Evolutionary conservation across 1,284 basidiomycete species (phyloP), one percentile per base, ranked within the genome.

Genomic region (Gymnopus androsaceus): DNA sequence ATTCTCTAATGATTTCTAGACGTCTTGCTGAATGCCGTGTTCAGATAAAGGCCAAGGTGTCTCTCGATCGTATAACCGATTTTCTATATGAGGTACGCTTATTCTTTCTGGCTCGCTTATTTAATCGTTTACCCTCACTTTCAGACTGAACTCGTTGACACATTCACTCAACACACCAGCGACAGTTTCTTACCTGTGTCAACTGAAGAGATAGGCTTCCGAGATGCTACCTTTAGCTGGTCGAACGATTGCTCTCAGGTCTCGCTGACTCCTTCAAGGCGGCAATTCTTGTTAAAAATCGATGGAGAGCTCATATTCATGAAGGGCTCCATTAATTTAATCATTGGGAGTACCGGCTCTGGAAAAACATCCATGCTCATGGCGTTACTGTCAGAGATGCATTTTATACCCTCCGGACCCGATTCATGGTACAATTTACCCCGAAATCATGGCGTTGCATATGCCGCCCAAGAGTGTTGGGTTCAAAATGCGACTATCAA

Each of bases 401-500:
- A 88, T 64, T 86, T 82, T 64, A 67, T 78, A n/a, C 78, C 83
- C n/a, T 8, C 70, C 73, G 7, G 73, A 74, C 3, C 76, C 80
- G n/a, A n/a, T n/a, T 82, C 85, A 0, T 87, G 83, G 75, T 85
- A 78, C 68, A 82, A 80, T 60, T 77, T 91, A 7, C 88, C 89
- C n/a, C 73, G 87, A 12, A 68, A 72, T 6, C 73, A 79, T 3
- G 88, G 89, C 9, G 79, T 92, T 11, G 84, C 86, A 0, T 92
- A 88, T 65, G 87, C 87, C 3, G 86, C 87, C 1, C 90, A 93
- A 65, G 88, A 92, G 67, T 84, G 85, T 3, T 93, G 89, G 89
- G 85, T 88, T 5, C 80, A 81, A 64, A 86, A 84, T 62, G 72
- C 74, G 51, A 75, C 69, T 4, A 76, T 75, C 59, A 70, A 74